Conservation (phyloP, 495 filamentous ascomycete genomes). For the Tuber calosporum region DNA sequence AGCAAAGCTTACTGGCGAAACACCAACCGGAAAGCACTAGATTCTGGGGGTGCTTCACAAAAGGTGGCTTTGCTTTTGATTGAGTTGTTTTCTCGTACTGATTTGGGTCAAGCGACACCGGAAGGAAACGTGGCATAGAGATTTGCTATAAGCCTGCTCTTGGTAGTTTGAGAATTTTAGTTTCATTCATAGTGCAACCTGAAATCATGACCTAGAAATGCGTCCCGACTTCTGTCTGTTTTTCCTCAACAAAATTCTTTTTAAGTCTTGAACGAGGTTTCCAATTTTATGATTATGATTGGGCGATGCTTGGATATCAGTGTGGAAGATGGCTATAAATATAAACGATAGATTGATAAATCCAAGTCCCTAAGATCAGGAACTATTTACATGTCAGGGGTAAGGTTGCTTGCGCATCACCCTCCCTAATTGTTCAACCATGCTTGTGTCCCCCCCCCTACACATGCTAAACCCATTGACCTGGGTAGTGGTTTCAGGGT, state of each 20-base stretch:
- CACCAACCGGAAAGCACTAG: constrained; percentile 96
- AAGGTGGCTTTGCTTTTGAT: neutral
- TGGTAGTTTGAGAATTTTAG: neutral
- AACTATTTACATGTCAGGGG: neutral
- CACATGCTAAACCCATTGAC: neutral
- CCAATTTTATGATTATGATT: neutral
- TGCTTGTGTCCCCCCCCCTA: neutral
- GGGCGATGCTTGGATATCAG: neutral
- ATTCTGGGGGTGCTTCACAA: constrained; percentile 14
- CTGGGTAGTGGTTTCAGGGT: neutral
- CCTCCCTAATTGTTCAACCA: neutral
- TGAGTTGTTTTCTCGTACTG: neutral
- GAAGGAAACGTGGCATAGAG: neutral
- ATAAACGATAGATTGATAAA: neutral
- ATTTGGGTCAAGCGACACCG: neutral
- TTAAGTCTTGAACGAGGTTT: neutral
- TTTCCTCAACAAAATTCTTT: neutral
- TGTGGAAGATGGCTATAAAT: neutral
- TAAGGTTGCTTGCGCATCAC: neutral
- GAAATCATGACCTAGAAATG: neutral
- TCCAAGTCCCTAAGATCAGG: neutral
- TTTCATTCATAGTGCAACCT: neutral
- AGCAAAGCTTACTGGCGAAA: constrained; percentile 90
- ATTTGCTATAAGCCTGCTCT: neutral
- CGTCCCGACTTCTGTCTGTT: neutral